Base-by-base conservation (phyloP, 805 yeast genomes). In the Brettanomyces bruxellensis region DNA sequence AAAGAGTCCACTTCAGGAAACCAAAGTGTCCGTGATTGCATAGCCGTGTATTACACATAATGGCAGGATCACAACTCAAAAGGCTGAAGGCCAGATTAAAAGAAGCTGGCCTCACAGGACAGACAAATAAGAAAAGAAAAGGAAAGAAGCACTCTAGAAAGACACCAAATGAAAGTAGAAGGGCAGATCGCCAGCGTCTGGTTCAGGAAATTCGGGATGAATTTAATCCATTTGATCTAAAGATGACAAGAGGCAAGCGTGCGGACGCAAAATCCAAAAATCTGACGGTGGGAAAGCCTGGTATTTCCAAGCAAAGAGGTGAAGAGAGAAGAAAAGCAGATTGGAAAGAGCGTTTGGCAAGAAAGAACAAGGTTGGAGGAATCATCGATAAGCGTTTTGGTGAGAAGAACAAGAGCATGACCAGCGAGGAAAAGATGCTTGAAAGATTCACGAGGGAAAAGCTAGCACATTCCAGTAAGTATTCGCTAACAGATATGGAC, bases 351-450 rank as follows among this genome's bases (percentile, higher is more conserved):
- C 81, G 76, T 54, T 76, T 74, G 61, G 63, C 72, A n/a, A 66
- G 71, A 44, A 79, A 81, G 56, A 85, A 86, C 54, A 85, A 76
- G 61, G 79, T 73, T 36, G 96, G 97, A 45, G 87, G 86, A 2
- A 58, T 93, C 12, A 63, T 79, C 3, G 99, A 93, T 69, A 75
- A 89, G 54, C 79, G 96, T 66, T 91, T 93, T 64, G 99, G 99
- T 61, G 99, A 93, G 60, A 76, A 77, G 52, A 83, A 87, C 63
- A 62, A 70, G 6, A 64, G 70, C 42, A 58, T 93, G 70, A 76
- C 83, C n/a, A 81, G 81, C 11, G 98, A 93, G 64, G 96, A 93
- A 55, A 87, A 85, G 64, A 89, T 89, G 96, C 76, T 93, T 66
- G 96, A 85, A 60, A 81, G 99, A 69, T 93, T 88, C 69, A 86